Percentiles rank a stretch among this genome's conserved stretches.
These are phyloP conservation scores for Suhomyces terraborum DNA, from an alignment of 1,139 yeast species.

Conservation along the genomic window DNA sequence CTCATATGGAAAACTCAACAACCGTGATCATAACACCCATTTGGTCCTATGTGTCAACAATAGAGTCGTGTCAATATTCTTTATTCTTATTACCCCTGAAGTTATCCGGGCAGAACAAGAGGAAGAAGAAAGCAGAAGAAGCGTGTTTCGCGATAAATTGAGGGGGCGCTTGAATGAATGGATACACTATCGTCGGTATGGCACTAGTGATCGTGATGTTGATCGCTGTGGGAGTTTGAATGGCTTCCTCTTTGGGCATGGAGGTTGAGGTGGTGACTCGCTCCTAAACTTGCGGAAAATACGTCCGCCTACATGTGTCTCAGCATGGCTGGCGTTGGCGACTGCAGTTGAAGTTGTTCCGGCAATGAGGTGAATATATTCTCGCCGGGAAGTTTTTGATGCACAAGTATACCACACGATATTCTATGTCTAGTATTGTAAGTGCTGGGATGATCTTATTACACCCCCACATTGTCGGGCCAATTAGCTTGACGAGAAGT, in stretches of 20 bases:
- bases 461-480: conserved; percentile 2
- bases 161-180: not conserved
- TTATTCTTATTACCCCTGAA: not conserved
- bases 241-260: too few species aligned
- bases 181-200: too few species aligned
- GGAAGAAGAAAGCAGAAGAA: too few species aligned
- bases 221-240: too few species aligned
- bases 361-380: not conserved
- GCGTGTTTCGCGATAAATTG: not conserved
- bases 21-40: not conserved
- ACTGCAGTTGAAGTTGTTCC: too few species aligned
- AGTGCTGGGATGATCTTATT: conserved; percentile 1
- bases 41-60: not conserved
- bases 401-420: not conserved
- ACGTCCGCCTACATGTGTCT: too few species aligned
- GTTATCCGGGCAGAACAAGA: not conserved
- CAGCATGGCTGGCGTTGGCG: too few species aligned
- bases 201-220: not conserved
- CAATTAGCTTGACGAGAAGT: conserved; percentile 2
- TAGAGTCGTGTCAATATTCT: not conserved
- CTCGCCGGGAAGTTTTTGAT: not conserved
- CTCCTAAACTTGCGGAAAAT: too few species aligned
- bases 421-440: not conserved
- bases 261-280: too few species aligned
- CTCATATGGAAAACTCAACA: not conserved